Evolutionary conservation across 345 rosid species (phyloP).

Genomic region (Durio zibethinus): DNA sequence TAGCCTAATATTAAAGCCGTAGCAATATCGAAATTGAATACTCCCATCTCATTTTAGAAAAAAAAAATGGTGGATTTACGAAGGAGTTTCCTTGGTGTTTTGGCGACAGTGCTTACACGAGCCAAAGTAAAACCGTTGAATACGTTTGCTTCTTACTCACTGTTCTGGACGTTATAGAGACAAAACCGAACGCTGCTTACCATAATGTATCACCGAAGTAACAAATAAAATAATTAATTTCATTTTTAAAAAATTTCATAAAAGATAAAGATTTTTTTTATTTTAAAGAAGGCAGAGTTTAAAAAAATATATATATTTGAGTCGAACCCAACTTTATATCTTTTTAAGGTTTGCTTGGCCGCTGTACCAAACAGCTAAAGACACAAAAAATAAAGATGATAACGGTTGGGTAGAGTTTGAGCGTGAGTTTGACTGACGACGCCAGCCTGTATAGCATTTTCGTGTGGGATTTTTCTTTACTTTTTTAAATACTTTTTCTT

Average conservation of each 20-base stretch:
- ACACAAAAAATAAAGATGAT: slow-evolving; percentile 49
- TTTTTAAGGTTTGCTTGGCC: too few relatives aligned
- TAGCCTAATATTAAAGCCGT: too few relatives aligned
- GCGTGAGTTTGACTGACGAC: slow-evolving; percentile 54
- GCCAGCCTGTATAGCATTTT: slow-evolving; percentile 77
- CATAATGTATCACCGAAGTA: slow-evolving; percentile 18
- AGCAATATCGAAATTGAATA: too few relatives aligned
- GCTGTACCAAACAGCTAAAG: too few relatives aligned
- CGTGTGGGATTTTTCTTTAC: slow-evolving; percentile 11
- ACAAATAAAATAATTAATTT: slow-evolving; percentile 13
- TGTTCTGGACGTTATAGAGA: slow-evolving; percentile 33
- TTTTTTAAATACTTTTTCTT: slow-evolving; percentile 11
- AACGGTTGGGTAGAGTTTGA: slow-evolving; percentile 48
- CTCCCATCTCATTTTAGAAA: too few relatives aligned
- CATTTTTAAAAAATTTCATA: not conserved
- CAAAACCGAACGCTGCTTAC: slow-evolving; percentile 13
- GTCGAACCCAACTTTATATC: too few relatives aligned
- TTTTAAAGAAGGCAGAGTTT: too few relatives aligned
- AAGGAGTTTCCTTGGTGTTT: not conserved
- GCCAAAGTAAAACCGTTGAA: not conserved
- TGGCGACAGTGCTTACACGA: not conserved
- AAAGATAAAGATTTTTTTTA: too few relatives aligned
- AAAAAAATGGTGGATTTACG: not conserved
- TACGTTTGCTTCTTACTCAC: not conserved
- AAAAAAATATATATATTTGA: too few relatives aligned